Evolutionary conservation across 2,329 filamentous ascomycete species (phyloP), one percentile per base, ranked within the genome.

Genomic region (Trichoderma simmonsii): DNA sequence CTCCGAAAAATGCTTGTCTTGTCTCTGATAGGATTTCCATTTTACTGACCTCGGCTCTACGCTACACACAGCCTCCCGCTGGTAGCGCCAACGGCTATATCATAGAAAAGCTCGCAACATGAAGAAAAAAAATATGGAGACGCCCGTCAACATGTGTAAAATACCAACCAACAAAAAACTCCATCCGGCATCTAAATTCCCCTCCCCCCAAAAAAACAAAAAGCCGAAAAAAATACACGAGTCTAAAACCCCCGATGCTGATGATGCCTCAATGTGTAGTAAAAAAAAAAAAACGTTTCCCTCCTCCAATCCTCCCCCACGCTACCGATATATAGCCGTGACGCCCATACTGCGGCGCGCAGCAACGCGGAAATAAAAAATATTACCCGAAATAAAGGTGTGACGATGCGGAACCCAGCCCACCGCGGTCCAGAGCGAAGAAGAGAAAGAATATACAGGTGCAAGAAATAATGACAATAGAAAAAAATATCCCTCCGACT

Each of bases 231-330:
- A 63, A 62, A 63, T 72, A 72, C 71, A 72, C 26, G 66, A 63
- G 65, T 72, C 48, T 70, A 70, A 57, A 51, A 32, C 34, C 60
- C 64, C 63, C 70, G 24, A 71, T 71, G 70, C 70, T 63, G 54
- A 65, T 63, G 63, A 59, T 70, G 54, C 71, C 48, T 63, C 66
- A 70, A 70, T 62, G 51, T 32, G 54, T 28, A 18, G 34, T 36
- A 15, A 36, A 28, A 18, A 26, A 28, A 18, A 26, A 28, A 59
- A 61, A 60, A 32, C 36, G 34, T 24, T 28, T 62, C 66, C 60
- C 57, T 51, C 39, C 43, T 59, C 32, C 30, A 28, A 21, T 9
- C 39, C 28, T 26, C 36, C 57, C 18, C 43, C n/a, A 51, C 30
- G 21, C 66, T 51, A 21, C 56, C 66, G 39, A 62, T 24, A 59